These are phyloP conservation scores for Basipetospora chlamydospora DNA, from an alignment of 2,329 filamentous ascomycete species.

Conservation along the genomic window DNA sequence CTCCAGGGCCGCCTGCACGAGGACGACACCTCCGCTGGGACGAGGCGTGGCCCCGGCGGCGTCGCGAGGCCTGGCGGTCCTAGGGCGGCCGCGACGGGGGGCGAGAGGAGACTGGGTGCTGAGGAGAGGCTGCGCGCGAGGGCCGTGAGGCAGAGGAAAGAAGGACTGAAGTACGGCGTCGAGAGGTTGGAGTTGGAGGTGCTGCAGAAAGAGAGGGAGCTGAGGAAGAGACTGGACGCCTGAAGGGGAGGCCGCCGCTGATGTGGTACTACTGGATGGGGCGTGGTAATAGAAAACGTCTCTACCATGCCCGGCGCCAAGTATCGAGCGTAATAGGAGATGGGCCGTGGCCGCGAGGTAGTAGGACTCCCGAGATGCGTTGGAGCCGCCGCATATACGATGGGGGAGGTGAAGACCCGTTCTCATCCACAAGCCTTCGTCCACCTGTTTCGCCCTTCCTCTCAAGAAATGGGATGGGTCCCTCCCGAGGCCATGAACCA, in stretches of 20 bases:
- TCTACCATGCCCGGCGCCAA: too few relatives aligned
- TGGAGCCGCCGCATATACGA: too few relatives aligned
- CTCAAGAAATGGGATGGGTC: too few relatives aligned
- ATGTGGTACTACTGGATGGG: not conserved
- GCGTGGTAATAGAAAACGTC: too few relatives aligned
- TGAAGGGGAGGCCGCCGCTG: slow-evolving; percentile 7
- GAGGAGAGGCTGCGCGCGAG: slow-evolving; percentile 36
- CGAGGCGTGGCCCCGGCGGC: slow-evolving; percentile 7
- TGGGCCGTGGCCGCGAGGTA: too few relatives aligned
- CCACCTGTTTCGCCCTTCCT: too few relatives aligned
- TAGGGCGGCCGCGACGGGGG: not conserved
- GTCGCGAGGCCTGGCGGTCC: too few relatives aligned
- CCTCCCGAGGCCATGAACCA: too few relatives aligned
- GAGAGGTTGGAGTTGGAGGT: slow-evolving; percentile 76
- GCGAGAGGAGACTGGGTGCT: slow-evolving; percentile 30
- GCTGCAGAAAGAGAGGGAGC: slow-evolving; percentile 54
- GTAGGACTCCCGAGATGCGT: too few relatives aligned
- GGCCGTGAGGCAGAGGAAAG: slow-evolving; percentile 65
- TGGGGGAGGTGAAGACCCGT: too few relatives aligned
- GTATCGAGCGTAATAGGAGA: too few relatives aligned
- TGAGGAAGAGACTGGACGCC: slow-evolving; percentile 33
- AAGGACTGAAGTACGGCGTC: slow-evolving; percentile 73
- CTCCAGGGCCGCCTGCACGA: slow-evolving; percentile 53
- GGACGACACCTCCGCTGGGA: slow-evolving; percentile 9
- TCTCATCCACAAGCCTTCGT: too few relatives aligned